A percentile compares a stretch with the other conserved stretches of the same genome.
Conservation (phyloP, 2,329 filamentous ascomycete genomes). For the Claviceps sp. region DNA sequence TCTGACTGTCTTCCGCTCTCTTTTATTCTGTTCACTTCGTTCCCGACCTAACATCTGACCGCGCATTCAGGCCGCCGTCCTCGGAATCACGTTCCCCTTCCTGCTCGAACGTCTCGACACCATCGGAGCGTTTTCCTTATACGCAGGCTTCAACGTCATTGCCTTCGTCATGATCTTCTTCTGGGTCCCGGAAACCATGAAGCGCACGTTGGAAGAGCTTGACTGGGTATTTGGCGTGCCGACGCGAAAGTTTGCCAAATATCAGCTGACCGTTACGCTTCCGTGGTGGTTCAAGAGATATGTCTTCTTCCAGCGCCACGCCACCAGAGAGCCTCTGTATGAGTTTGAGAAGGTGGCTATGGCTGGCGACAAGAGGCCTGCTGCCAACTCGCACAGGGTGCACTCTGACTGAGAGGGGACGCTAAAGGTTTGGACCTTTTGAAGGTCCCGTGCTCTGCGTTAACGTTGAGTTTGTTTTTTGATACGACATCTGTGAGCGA, state of each 20-base stretch:
- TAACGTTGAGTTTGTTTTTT: too few species aligned
- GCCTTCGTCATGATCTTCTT: slow-evolving; percentile 42
- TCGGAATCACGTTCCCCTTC: slow-evolving; percentile 38
- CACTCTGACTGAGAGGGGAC: background rate
- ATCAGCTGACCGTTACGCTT: slow-evolving; percentile 21
- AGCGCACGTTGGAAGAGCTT: slow-evolving; percentile 35
- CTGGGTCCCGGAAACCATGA: slow-evolving; percentile 39
- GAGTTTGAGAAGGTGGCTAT: slow-evolving; percentile 18
- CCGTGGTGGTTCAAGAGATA: slow-evolving; percentile 21
- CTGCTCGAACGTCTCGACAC: slow-evolving; percentile 24
- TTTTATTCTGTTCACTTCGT: too few species aligned
- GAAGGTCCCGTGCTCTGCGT: too few species aligned
- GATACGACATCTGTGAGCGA: too few species aligned
- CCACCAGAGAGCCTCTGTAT: slow-evolving; percentile 22
- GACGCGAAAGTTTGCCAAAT: slow-evolving; percentile 26
- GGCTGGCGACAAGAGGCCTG: background rate
- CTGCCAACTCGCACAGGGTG: background rate
- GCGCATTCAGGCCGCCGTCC: slow-evolving; percentile 23
- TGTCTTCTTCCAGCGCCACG: slow-evolving; percentile 19
- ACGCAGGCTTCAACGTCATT: slow-evolving; percentile 41
- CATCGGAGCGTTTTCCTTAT: slow-evolving; percentile 32
- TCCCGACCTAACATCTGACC: background rate
- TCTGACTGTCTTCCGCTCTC: too few species aligned
- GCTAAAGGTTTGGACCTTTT: too few species aligned
- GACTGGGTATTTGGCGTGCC: slow-evolving; percentile 37